Percentiles rank a stretch among this genome's conserved stretches.
phyloP scores from a whole-genome alignment of 2,329 filamentous ascomycete genomes.

The Reticulascus tulasneorum region DNA sequence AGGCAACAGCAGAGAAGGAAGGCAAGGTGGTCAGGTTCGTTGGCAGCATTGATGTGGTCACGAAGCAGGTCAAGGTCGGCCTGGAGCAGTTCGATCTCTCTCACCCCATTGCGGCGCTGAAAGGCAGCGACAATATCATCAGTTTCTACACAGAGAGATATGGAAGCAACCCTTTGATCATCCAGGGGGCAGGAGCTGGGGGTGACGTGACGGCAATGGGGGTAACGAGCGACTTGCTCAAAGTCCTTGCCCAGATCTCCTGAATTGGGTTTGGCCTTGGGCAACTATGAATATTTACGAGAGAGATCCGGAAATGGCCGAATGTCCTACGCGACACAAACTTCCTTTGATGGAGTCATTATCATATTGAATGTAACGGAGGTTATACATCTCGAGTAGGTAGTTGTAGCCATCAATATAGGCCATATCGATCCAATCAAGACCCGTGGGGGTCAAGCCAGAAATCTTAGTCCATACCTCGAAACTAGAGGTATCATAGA shows the following conservation, averaged over 20 bases:
- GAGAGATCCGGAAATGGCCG: too few species aligned
- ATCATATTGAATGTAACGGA: too few species aligned
- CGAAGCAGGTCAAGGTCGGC: constrained; percentile 82
- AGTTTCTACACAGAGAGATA: constrained; percentile 98
- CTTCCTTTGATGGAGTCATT: too few species aligned
- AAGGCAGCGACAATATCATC: constrained; percentile 98
- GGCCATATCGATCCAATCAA: too few species aligned
- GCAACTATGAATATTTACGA: too few species aligned
- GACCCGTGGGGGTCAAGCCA: too few species aligned
- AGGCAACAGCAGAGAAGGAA: constrained; percentile 76
- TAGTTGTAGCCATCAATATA: too few species aligned
- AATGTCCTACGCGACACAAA: too few species aligned
- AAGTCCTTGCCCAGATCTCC: constrained; percentile 72
- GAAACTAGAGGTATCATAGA: too few species aligned
- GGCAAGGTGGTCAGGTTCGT: constrained; percentile 94
- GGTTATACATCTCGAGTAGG: too few species aligned
- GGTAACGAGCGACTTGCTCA: constrained; percentile 88
- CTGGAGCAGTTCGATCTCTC: constrained; percentile 83
- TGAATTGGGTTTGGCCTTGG: too few species aligned
- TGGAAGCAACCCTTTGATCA: constrained; percentile 82
- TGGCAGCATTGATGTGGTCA: constrained; percentile 83
- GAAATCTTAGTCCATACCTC: too few species aligned
- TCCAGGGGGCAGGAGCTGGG: constrained; percentile 91
- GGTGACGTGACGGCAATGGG: constrained; percentile 98
- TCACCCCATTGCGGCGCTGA: constrained; percentile 88